A percentile compares a stretch with the other conserved stretches of the same genome.
Conservation (phyloP, 495 filamentous ascomycete species). For the Talaromyces wortmannii region DNA sequence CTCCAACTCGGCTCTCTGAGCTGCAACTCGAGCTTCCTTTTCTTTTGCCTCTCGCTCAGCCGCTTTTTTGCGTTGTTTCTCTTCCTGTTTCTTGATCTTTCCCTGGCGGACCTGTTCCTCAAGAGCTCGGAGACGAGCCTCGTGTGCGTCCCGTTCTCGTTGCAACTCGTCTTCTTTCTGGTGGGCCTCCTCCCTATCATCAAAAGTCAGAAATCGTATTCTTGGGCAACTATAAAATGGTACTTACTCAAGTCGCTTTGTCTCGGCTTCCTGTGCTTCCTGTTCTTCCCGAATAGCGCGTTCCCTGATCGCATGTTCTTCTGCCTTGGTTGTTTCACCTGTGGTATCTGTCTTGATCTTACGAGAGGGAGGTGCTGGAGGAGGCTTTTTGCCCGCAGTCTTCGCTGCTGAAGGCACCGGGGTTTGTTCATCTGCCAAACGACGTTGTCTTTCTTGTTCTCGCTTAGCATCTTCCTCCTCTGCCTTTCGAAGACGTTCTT, state of each 20-base stretch:
- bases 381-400: constrained; percentile 65
- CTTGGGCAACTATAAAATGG: neutral
- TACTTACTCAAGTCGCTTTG: constrained; percentile 78
- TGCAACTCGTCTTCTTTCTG: constrained; percentile 72
- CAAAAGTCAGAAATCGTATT: constrained; percentile 23
- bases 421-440: constrained; percentile 74
- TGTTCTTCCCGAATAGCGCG: constrained; percentile 56
- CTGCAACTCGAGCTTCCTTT: constrained; percentile 77
- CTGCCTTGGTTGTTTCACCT: constrained; percentile 47
- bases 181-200: constrained; percentile 63
- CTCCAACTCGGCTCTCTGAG: constrained; percentile 88
- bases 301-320: constrained; percentile 46
- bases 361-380: constrained; percentile 74
- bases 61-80: constrained; percentile 85
- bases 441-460: constrained; percentile 78
- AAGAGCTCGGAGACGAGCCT: constrained; percentile 76
- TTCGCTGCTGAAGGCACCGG: constrained; percentile 50
- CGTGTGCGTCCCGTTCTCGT: constrained; percentile 72
- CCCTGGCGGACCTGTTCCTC: constrained; percentile 92
- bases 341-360: constrained; percentile 62
- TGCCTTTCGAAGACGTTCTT: constrained; percentile 77
- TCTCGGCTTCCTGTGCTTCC: constrained; percentile 67
- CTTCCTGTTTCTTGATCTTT: constrained; percentile 95
- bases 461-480: constrained; percentile 94
- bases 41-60: constrained; percentile 80